Evolutionary conservation across 768 basidiomycete genomes (phyloP).

Genomic region (Kwoniella mangroviensis): DNA sequence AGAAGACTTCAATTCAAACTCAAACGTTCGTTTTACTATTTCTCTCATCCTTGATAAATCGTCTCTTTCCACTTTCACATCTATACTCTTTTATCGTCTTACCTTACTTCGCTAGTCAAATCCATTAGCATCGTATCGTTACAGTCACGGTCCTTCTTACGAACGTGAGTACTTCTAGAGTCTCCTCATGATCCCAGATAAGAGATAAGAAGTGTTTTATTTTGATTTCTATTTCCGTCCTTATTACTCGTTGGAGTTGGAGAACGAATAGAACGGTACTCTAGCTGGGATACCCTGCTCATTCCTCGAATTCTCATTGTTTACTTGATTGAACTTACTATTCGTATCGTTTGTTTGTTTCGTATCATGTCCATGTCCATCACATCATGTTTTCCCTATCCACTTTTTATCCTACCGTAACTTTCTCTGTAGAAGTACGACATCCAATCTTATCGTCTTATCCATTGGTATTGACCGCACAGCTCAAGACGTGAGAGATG

Average conservation of each 20-base stretch:
- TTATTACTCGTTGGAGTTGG: too few relatives aligned
- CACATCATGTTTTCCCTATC: slow-evolving; percentile 2
- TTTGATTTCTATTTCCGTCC: too few relatives aligned
- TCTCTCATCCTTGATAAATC: background rate
- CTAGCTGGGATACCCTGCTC: background rate
- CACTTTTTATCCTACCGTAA: background rate
- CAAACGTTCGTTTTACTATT: background rate
- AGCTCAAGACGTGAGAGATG: slow-evolving; percentile 5
- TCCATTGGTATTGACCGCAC: slow-evolving; percentile 4
- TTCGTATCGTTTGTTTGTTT: too few relatives aligned
- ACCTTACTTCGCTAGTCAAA: background rate
- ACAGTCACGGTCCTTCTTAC: background rate
- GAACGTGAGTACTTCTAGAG: background rate
- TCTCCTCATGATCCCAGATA: background rate
- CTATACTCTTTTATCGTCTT: background rate
- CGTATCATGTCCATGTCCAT: background rate
- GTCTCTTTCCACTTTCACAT: background rate
- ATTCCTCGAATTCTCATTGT: background rate
- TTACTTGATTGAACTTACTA: background rate
- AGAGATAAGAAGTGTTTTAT: background rate
- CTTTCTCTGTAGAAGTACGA: background rate
- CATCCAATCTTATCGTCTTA: slow-evolving; percentile 2
- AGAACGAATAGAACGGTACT: background rate
- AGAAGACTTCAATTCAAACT: background rate
- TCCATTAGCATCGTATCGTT: background rate